These are phyloP conservation scores for Mortierella sp. DNA, from an alignment of 371 early-diverging fungal genomes.

Conservation along the genomic window DNA sequence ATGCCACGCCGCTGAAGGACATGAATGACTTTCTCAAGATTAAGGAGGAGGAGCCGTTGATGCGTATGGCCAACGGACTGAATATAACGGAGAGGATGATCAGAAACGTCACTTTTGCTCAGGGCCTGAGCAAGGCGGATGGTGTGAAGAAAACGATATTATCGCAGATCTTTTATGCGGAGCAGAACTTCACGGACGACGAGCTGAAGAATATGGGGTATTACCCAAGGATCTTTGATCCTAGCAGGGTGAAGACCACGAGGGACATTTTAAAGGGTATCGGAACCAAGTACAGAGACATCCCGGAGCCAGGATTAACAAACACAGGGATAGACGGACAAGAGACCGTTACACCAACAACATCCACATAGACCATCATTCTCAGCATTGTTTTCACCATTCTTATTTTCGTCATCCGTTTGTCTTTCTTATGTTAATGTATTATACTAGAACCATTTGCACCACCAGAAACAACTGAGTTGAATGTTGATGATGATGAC, in stretches of 20 bases:
- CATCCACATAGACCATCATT: neutral
- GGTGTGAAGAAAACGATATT: slow-evolving; percentile 30
- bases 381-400: too few relatives aligned
- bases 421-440: too few relatives aligned
- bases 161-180: slow-evolving; percentile 24
- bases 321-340: neutral
- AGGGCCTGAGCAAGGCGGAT: slow-evolving; percentile 8
- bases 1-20: slow-evolving; percentile 22
- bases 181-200: slow-evolving; percentile 17
- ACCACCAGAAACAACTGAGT: too few relatives aligned
- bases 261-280: slow-evolving; percentile 12
- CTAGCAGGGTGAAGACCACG: neutral
- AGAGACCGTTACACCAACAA: neutral
- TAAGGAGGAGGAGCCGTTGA: slow-evolving; percentile 7
- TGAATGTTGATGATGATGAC: neutral
- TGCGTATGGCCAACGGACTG: slow-evolving; percentile 21
- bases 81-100: slow-evolving; percentile 16
- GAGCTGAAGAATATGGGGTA: slow-evolving; percentile 38
- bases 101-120: neutral
- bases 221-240: slow-evolving; percentile 42
- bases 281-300: neutral
- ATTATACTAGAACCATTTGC: too few relatives aligned
- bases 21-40: slow-evolving; percentile 24
- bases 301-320: too few relatives aligned
- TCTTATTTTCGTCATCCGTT: neutral